A percentile compares a stretch with the other conserved stretches of the same genome.
These are phyloP conservation scores for Skeletonema grethae DNA, from an alignment of 108 stramenopile species.

Conservation along the genomic window DNA sequence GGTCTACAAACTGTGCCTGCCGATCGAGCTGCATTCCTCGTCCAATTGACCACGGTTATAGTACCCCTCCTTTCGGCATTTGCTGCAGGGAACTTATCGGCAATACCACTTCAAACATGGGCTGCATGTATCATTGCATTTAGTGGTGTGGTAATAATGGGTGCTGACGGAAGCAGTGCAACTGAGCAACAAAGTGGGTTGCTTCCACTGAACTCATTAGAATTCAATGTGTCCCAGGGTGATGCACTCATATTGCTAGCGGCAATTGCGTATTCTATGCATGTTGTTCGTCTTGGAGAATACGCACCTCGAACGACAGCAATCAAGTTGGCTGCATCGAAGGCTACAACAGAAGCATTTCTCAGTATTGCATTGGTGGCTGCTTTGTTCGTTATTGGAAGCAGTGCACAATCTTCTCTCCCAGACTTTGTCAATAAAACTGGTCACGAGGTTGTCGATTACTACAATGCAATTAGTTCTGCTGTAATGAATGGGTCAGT, in stretches of 20 bases:
- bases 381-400: constrained; percentile 15
- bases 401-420: neutral
- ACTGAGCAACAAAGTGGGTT: neutral
- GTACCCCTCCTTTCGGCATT: constrained; percentile 64
- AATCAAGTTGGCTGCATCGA: constrained; percentile 71
- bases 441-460: constrained; percentile 55
- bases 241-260: constrained; percentile 74
- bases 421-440: constrained; percentile 40
- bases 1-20: constrained; percentile 80
- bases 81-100: constrained; percentile 32
- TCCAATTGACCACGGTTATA: constrained; percentile 85
- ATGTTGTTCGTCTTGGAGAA: constrained; percentile 78
- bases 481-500: constrained; percentile 5
- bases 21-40: constrained; percentile 80
- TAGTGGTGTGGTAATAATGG: constrained; percentile 77
- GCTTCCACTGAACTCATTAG: constrained; percentile 2
- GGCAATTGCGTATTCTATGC: constrained; percentile 77
- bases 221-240: constrained; percentile 52
- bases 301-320: constrained; percentile 70
- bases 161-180: constrained; percentile 44
- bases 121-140: constrained; percentile 75
- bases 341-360: constrained; percentile 70
- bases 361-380: constrained; percentile 51
- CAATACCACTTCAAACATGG: constrained; percentile 61
- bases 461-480: constrained; percentile 38